These are phyloP conservation scores for Yarrowia sp. DNA, from an alignment of 805 yeast genomes.

Conservation along the genomic window DNA sequence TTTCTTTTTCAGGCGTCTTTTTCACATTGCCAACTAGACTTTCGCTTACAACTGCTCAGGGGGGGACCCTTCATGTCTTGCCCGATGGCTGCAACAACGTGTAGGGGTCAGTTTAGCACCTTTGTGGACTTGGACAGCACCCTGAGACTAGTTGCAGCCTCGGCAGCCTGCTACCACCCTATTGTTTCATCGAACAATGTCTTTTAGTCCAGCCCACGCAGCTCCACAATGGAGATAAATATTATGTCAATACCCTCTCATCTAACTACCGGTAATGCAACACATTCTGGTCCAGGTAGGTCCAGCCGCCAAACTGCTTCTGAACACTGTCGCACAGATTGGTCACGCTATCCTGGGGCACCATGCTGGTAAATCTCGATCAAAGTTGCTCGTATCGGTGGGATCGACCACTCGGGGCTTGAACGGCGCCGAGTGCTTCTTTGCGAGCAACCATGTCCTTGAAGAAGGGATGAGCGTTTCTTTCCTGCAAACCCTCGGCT, in stretches of 20 bases:
- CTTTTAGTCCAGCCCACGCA: no score
- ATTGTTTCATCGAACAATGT: not conserved
- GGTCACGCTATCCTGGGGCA: constrained; percentile 95
- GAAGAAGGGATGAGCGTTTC: constrained; percentile 84
- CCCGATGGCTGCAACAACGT: constrained; percentile 11
- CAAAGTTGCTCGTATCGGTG: constrained; percentile 88
- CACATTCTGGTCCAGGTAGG: constrained; percentile 58
- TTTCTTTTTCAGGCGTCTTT: not conserved
- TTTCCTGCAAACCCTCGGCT: constrained; percentile 79
- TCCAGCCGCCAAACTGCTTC: constrained; percentile 98
- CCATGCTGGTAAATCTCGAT: constrained; percentile 82
- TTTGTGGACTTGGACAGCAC: not conserved
- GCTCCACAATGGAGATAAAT: not conserved
- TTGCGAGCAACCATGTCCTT: constrained; percentile 79
- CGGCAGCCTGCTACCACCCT: not conserved
- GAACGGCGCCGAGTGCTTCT: constrained; percentile 93
- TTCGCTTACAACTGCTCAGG: not conserved
- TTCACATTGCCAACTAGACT: constrained; percentile 5
- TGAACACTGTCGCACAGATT: constrained; percentile 94
- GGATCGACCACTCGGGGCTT: constrained; percentile 91
- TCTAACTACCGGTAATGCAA: constrained; percentile 24
- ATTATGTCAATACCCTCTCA: not conserved
- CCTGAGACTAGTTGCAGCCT: not conserved
- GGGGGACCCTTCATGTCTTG: constrained; percentile 1
- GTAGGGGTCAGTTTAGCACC: not conserved